Percentiles rank a stretch among this genome's conserved stretches.
These are phyloP conservation scores for Murraya paniculata DNA, from an alignment of 345 rosid species.

Conservation along the genomic window DNA sequence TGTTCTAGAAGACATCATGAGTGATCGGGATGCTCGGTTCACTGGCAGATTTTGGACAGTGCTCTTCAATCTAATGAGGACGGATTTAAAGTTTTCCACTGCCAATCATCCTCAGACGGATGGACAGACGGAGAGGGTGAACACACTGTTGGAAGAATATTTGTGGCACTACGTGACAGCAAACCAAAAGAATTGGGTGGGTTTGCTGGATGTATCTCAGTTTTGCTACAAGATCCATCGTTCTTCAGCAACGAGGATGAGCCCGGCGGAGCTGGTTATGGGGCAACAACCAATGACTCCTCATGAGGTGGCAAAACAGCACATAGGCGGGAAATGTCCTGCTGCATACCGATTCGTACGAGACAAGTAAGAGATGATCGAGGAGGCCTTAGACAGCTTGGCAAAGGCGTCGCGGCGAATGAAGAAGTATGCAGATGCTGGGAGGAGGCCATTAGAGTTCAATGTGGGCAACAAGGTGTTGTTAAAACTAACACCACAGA, in stretches of 20 bases:
- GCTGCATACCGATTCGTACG: too few species aligned
- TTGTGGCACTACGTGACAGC: rapidly evolving
- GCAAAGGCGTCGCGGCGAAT: too few species aligned
- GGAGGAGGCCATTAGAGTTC: background rate
- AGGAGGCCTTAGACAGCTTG: too few species aligned
- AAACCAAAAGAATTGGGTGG: too few species aligned
- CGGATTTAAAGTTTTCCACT: background rate
- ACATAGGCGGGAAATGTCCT: rapidly evolving
- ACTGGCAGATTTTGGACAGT: background rate
- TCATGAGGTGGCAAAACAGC: background rate
- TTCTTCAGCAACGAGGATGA: background rate
- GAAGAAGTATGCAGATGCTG: rapidly evolving
- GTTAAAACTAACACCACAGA: rapidly evolving
- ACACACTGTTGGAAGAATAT: too few species aligned
- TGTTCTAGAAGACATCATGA: background rate
- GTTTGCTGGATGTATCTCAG: background rate
- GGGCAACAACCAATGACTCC: background rate
- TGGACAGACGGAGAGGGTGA: background rate
- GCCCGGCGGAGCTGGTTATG: background rate
- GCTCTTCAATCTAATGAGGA: background rate
- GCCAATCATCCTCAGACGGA: rapidly evolving
- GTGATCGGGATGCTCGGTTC: background rate
- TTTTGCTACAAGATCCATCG: background rate
- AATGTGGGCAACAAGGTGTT: background rate
- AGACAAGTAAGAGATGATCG: too few species aligned